Conservation (phyloP, 192 early-diverging fungal species). For the Mycoemilia scoparia region DNA sequence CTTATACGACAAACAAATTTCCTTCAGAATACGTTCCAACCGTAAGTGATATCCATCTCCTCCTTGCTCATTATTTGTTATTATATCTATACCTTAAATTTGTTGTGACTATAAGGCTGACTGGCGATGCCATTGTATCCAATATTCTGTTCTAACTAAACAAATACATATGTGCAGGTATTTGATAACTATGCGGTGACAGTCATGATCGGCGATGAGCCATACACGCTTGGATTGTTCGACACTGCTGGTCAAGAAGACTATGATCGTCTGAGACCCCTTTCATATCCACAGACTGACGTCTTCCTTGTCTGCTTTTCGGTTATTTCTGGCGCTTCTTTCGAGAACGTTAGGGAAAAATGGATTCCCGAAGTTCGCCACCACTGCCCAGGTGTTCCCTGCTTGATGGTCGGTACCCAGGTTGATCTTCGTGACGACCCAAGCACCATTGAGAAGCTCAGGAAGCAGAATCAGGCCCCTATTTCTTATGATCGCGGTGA, state of each 20-base stretch:
- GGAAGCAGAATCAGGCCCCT: slow-evolving; percentile 63
- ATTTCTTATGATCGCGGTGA: slow-evolving; percentile 64
- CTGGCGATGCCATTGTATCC: background rate
- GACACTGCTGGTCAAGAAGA: slow-evolving; percentile 94
- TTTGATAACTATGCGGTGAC: slow-evolving; percentile 98
- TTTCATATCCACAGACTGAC: slow-evolving; percentile 91
- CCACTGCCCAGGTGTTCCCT: slow-evolving; percentile 89
- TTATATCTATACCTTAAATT: background rate
- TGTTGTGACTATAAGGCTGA: background rate
- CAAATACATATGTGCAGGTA: no score
- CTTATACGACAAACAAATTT: slow-evolving; percentile 93
- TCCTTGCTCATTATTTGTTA: no score
- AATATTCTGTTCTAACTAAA: background rate
- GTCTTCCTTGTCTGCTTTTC: slow-evolving; percentile 92
- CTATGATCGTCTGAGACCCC: slow-evolving; percentile 81
- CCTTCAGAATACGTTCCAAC: slow-evolving; percentile 93
- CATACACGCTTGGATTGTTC: slow-evolving; percentile 85
- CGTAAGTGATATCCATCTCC: no score
- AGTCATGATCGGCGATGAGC: slow-evolving; percentile 97
- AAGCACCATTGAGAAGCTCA: slow-evolving; percentile 58
- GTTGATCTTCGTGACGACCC: slow-evolving; percentile 79
- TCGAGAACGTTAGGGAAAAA: slow-evolving; percentile 90
- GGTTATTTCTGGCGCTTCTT: slow-evolving; percentile 77
- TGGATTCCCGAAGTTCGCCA: slow-evolving; percentile 94
- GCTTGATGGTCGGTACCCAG: slow-evolving; percentile 84